Base-by-base conservation (phyloP, 148 eudicot species). In the Fagopyrum tataricum region DNA sequence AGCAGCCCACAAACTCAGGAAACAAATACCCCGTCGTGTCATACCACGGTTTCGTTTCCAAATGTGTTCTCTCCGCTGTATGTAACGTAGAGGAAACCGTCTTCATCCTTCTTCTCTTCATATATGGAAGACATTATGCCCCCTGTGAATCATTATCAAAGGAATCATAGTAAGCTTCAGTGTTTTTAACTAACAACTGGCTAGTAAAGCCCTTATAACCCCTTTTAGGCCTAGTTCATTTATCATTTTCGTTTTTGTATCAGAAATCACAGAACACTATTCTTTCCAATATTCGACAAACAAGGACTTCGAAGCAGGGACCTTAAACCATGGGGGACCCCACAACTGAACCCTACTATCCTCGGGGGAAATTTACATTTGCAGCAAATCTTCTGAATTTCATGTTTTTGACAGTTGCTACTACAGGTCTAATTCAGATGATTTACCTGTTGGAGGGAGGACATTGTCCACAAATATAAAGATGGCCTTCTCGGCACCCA, bases 11-110 rank as follows among this genome's bases (percentile, higher is more conserved):
- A 26, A 31, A 7, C 55, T 18, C 55, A 49, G 55, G 66, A 59
- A 59, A 59, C 66, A 59, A 10, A 13, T 5, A 37, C 21, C 0
- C 31, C 61, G 17, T 37, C 20, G n/a, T 37, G 7, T 18, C 44
- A 72, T 44, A 44, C 73, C 49, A 21, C 37, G 3, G 4, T n/a
- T 41, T 48, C 43, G 72, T 20, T 43, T 17, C 85, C 85, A 47
- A 82, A 82, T 46, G 85, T 82, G 76, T 82, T 82, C 52, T 82
- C 85, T 41, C 85, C 85, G 42, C 85, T 82, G 74, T 82, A 82
- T 4, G 82, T 74, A 23, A 82, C 82, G 59, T 82, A 82, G 17
- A 82, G 80, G 53, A 82, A 82, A 10, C 85, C 85, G 66, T 82
- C 85, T 49, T 70, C 82, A 51, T 82, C 82, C 59, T 82, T 82